phyloP scores from a whole-genome alignment of 2,329 filamentous ascomycete species.

The Pleurostoma richardsiae region DNA sequence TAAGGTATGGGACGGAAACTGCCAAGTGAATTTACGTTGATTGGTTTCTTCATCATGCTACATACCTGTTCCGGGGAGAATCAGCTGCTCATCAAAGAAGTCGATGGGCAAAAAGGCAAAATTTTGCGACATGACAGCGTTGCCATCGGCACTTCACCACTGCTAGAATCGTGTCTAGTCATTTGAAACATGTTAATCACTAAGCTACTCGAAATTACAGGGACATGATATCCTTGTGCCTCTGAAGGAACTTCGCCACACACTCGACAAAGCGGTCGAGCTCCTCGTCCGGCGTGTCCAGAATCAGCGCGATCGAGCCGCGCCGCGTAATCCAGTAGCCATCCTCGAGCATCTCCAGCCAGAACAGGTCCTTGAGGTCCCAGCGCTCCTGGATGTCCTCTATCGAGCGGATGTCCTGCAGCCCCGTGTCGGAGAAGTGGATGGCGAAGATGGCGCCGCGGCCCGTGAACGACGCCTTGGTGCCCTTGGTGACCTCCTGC shows the following conservation, averaged over 20 bases:
- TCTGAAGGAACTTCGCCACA: conserved; percentile 25
- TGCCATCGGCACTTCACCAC: too few relatives aligned
- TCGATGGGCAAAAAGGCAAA: too few relatives aligned
- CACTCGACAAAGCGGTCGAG: conserved; percentile 32
- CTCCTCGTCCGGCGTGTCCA: conserved; percentile 31
- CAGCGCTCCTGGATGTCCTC: conserved; percentile 22
- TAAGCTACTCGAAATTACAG: too few relatives aligned
- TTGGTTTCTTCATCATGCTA: too few relatives aligned
- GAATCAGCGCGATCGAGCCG: conserved; percentile 33
- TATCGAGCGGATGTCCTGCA: conserved; percentile 17
- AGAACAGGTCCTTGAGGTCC: conserved; percentile 34
- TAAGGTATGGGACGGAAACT: too few relatives aligned
- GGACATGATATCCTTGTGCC: conserved; percentile 1
- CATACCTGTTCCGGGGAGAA: too few relatives aligned
- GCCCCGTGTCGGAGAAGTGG: conserved; percentile 21
- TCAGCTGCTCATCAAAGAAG: too few relatives aligned
- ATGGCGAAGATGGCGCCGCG: conserved; percentile 15
- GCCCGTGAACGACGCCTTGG: conserved; percentile 17
- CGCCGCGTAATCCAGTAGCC: conserved; percentile 35
- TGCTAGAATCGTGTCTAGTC: too few relatives aligned
- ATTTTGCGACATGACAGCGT: too few relatives aligned
- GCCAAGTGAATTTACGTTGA: too few relatives aligned
- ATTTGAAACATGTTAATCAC: too few relatives aligned
- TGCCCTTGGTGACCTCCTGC: conserved; percentile 9
- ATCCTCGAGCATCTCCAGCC: conserved; percentile 39